A percentile compares a stretch with the other conserved stretches of the same genome.
These are phyloP conservation scores for Penicillium freii DNA, from an alignment of 2,329 filamentous ascomycete genomes.

Conservation along the genomic window DNA sequence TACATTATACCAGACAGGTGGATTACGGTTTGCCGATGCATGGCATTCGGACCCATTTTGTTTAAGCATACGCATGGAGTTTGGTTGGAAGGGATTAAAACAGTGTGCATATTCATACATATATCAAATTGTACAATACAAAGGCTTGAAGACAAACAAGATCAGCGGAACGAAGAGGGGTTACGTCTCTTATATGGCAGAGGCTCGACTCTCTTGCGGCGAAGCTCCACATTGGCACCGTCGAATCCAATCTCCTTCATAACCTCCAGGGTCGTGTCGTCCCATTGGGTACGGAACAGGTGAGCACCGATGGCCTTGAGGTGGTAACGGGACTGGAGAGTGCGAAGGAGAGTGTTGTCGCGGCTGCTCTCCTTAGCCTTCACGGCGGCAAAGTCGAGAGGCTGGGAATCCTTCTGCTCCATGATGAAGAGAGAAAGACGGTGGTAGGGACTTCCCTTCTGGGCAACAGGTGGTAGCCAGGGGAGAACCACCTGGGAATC, in stretches of 20 bases:
- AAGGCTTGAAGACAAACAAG: conserved; percentile 18
- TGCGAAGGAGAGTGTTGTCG: conserved; percentile 71
- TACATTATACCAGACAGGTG: not conserved
- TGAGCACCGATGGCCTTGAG: conserved; percentile 75
- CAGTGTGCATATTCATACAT: conserved; percentile 44
- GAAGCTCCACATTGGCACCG: conserved; percentile 80
- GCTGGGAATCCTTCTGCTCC: conserved; percentile 66
- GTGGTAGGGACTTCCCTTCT: conserved; percentile 90
- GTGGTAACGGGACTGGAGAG: conserved; percentile 67
- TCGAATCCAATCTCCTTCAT: conserved; percentile 76
- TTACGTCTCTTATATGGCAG: conserved; percentile 63
- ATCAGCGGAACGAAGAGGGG: conserved; percentile 46
- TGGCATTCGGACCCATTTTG: not conserved
- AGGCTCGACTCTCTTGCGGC: conserved; percentile 71
- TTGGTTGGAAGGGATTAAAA: conserved; percentile 19
- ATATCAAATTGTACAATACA: conserved; percentile 45
- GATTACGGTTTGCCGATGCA: not conserved
- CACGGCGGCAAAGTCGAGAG: conserved; percentile 59
- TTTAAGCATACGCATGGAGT: conserved; percentile 30
- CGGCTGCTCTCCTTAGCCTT: conserved; percentile 53
- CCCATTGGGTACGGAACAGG: conserved; percentile 87
- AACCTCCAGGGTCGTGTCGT: conserved; percentile 79
- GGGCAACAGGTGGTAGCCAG: conserved; percentile 82
- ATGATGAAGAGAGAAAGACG: conserved; percentile 80
- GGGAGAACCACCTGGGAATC: conserved; percentile 68